These are phyloP conservation scores for Malbranchea cinnamomea DNA, from an alignment of 2,329 filamentous ascomycete species.

Conservation along the genomic window DNA sequence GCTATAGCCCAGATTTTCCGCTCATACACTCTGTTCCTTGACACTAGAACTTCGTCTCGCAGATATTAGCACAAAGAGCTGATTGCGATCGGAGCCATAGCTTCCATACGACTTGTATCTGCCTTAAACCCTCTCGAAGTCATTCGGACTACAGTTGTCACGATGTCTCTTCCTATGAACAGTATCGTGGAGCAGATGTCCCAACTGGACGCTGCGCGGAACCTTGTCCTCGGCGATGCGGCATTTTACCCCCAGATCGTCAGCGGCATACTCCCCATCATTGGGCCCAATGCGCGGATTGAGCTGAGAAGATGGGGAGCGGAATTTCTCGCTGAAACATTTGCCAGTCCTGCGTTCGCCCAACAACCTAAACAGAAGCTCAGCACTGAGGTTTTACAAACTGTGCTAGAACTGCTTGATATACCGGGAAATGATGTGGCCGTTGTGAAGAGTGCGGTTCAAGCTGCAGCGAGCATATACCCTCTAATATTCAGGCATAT, in stretches of 20 bases:
- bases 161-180: constrained; percentile 20
- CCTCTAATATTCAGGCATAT: constrained; percentile 83
- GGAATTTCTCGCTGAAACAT: constrained; percentile 90
- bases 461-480: constrained; percentile 84
- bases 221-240: constrained; percentile 73
- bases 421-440: constrained; percentile 59
- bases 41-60: too few species aligned
- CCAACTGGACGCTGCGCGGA: constrained; percentile 80
- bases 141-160: background rate
- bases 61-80: too few species aligned
- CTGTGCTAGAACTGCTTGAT: constrained; percentile 54
- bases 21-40: too few species aligned
- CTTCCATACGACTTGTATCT: background rate
- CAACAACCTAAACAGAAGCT: constrained; percentile 66
- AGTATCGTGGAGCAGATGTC: constrained; percentile 62
- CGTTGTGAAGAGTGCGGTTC: constrained; percentile 74
- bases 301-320: constrained; percentile 90
- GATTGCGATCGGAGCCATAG: too few species aligned
- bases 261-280: constrained; percentile 81
- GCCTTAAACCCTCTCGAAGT: background rate
- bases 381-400: constrained; percentile 62
- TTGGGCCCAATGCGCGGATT: constrained; percentile 56
- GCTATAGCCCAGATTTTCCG: too few species aligned
- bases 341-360: constrained; percentile 74
- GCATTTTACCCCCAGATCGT: constrained; percentile 86